Evolutionary conservation across 768 basidiomycete genomes (phyloP).

Genomic region (Chalciporus pseudorubinellus): DNA sequence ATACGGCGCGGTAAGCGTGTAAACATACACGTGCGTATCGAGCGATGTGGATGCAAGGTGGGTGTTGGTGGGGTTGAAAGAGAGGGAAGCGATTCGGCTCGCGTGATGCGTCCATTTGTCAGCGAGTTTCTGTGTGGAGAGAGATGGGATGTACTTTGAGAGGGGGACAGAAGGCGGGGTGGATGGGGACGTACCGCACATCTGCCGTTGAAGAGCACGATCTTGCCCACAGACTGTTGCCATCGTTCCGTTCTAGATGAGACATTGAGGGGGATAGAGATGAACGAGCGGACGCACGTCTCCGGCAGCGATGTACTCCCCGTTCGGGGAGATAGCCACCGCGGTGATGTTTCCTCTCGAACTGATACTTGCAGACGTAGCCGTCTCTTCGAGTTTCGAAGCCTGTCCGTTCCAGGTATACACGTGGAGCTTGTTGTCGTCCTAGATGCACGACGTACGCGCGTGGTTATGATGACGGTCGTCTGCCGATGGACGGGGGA

Average conservation of each 20-base stretch:
- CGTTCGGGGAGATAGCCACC: conserved; percentile 79
- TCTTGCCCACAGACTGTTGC: conserved; percentile 72
- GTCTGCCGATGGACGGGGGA: neutral
- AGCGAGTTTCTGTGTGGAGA: conserved; percentile 50
- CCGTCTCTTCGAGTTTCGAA: conserved; percentile 47
- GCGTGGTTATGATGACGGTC: no score
- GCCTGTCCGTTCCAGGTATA: conserved; percentile 68
- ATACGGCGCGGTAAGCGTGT: conserved; percentile 68
- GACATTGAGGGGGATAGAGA: neutral
- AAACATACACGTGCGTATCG: conserved; percentile 92
- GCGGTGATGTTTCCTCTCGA: conserved; percentile 58
- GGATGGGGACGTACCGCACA: conserved; percentile 46
- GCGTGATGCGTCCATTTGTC: conserved; percentile 86
- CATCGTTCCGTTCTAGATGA: no score
- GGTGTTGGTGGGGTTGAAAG: conserved; percentile 42
- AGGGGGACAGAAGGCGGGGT: neutral
- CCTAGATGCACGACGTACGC: no score
- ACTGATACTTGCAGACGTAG: conserved; percentile 62
- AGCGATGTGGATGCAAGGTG: conserved; percentile 86
- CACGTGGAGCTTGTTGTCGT: conserved; percentile 77
- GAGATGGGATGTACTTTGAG: neutral
- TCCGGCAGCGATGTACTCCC: conserved; percentile 71
- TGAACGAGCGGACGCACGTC: conserved; percentile 57
- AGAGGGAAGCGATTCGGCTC: conserved; percentile 73
- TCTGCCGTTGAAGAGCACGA: conserved; percentile 71